A percentile compares a stretch with the other conserved stretches of the same genome.
Evolutionary conservation across 1,284 basidiomycete genomes (phyloP).

Genomic region (Blastosporella zonata): DNA sequence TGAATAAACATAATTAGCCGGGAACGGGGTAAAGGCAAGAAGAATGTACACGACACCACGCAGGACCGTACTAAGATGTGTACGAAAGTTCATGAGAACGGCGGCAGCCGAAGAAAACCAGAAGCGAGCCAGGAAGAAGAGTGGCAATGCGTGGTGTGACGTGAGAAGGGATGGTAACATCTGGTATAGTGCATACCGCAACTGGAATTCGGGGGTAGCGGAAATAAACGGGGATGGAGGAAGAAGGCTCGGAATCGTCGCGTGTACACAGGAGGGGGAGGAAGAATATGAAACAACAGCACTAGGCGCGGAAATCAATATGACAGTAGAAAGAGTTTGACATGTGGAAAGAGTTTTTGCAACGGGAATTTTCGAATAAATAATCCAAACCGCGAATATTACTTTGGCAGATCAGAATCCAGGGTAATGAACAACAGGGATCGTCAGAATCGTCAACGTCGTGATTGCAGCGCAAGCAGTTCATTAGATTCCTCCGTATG

Average conservation of each 20-base stretch:
- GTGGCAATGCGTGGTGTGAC: conserved; percentile 8
- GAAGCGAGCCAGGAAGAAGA: conserved; percentile 6
- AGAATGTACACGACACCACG: conserved; percentile 8
- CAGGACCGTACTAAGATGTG: conserved; percentile 6
- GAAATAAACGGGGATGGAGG: neutral
- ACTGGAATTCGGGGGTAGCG: conserved; percentile 3
- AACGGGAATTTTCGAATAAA: conserved; percentile 4
- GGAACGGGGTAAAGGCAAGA: neutral
- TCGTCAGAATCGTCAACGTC: conserved; percentile 12
- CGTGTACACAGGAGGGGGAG: conserved; percentile 10
- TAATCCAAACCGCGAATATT: conserved; percentile 1
- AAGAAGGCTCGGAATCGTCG: conserved; percentile 1
- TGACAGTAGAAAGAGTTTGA: neutral
- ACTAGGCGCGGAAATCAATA: conserved; percentile 1
- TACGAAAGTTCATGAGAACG: conserved; percentile 11
- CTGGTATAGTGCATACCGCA: conserved; percentile 18
- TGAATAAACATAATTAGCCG: conserved; percentile 1
- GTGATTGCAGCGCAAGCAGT: conserved; percentile 1
- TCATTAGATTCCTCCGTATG: conserved; percentile 22
- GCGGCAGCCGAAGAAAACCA: neutral
- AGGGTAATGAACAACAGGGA: conserved; percentile 1
- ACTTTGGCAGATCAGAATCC: neutral
- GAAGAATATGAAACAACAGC: neutral
- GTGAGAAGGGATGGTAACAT: conserved; percentile 12
- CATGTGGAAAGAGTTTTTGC: neutral